Percentiles rank a stretch among this genome's conserved stretches.
Conservation (phyloP, 345 rosid species). For the Pistacia atlantica region DNA sequence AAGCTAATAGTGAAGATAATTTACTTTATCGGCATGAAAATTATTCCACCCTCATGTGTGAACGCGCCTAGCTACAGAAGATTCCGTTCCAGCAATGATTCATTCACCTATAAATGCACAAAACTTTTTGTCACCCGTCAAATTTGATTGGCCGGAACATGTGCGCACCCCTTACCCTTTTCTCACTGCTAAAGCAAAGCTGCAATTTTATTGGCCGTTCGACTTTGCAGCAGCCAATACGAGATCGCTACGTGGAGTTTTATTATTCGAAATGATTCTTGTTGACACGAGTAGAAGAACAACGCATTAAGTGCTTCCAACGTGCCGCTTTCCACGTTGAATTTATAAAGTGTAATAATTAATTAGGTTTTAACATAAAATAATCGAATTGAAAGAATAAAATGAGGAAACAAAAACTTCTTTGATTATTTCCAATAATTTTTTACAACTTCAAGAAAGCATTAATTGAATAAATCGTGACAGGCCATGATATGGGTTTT, state of each 20-base stretch:
- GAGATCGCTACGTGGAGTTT: not conserved
- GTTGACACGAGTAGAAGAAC: not conserved
- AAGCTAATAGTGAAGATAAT: rapidly evolving
- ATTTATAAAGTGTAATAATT: no score
- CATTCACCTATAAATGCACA: not conserved
- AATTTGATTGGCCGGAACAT: constrained; percentile 9
- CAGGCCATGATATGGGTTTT: not conserved
- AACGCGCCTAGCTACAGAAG: constrained; percentile 37
- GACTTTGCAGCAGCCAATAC: not conserved
- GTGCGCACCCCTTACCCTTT: not conserved
- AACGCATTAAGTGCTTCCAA: not conserved
- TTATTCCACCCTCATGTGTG: constrained; percentile 30
- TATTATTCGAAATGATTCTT: not conserved
- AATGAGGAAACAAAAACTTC: no score
- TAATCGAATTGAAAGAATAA: no score
- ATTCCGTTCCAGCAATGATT: constrained; percentile 30
- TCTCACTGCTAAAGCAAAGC: not conserved
- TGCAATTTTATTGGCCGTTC: not conserved
- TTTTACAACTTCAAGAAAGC: no score
- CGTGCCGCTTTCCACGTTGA: not conserved
- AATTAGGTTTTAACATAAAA: no score
- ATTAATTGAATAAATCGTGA: not conserved
- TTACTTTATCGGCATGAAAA: not conserved
- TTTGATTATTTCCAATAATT: no score
- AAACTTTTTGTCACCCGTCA: constrained; percentile 12